These are phyloP conservation scores for Pleurotus ostreatus DNA, from an alignment of 768 basidiomycete genomes.

Conservation along the genomic window DNA sequence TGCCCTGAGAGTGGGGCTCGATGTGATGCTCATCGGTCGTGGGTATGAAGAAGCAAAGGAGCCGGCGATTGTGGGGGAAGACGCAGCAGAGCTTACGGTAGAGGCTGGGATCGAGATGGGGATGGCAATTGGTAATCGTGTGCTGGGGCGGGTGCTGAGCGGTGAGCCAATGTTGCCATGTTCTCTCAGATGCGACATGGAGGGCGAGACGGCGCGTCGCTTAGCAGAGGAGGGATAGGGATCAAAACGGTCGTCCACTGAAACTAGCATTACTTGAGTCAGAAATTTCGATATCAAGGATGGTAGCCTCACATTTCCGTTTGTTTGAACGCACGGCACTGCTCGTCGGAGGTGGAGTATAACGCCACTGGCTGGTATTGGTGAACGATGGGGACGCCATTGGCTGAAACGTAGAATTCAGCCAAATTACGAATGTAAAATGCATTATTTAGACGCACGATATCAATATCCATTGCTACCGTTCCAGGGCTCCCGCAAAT, in stretches of 20 bases:
- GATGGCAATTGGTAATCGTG: constrained; percentile 61
- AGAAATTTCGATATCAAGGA: constrained; percentile 4
- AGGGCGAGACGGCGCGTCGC: constrained; percentile 81
- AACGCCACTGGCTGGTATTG: constrained; percentile 63
- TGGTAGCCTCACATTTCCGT: constrained; percentile 59
- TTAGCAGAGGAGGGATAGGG: constrained; percentile 77
- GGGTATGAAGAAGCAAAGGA: constrained; percentile 35
- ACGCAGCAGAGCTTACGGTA: constrained; percentile 56
- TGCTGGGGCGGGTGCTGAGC: constrained; percentile 30
- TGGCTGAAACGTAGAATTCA: constrained; percentile 30
- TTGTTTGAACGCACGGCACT: constrained; percentile 78
- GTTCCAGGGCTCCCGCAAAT: constrained; percentile 60
- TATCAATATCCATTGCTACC: constrained; percentile 67
- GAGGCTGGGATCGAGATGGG: constrained; percentile 62
- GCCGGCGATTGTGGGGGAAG: constrained; percentile 65
- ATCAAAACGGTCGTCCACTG: constrained; percentile 83
- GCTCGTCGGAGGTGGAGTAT: constrained; percentile 77
- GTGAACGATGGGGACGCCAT: constrained; percentile 62
- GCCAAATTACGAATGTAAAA: neutral
- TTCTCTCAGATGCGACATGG: constrained; percentile 64
- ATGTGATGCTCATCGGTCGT: constrained; percentile 52
- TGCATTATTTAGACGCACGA: constrained; percentile 39
- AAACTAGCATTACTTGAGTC: constrained; percentile 10
- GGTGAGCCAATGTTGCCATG: constrained; percentile 48
- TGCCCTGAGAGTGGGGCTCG: constrained; percentile 72